Evolutionary conservation across 257 asterid species (phyloP).

Genomic region (Solanum piurae): DNA sequence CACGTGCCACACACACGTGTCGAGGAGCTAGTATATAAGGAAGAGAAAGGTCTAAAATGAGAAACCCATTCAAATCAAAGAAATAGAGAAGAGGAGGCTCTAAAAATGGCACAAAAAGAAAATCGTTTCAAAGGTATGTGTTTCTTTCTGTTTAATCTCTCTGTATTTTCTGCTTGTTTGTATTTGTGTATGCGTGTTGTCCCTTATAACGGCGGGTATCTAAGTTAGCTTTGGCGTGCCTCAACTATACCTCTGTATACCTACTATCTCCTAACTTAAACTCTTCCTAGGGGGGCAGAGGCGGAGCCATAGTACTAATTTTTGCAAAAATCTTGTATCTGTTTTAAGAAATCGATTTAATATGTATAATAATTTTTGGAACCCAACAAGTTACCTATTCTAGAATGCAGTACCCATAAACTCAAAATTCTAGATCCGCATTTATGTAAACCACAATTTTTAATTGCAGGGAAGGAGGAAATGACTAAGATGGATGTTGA

Average conservation of each 20-base stretch:
- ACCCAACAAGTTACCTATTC: neutral
- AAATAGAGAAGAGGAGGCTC: neutral
- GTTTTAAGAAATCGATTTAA: neutral
- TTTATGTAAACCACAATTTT: neutral
- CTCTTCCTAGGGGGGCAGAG: neutral
- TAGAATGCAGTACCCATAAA: neutral
- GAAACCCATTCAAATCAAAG: neutral
- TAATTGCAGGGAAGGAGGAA: neutral
- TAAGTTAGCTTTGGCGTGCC: neutral
- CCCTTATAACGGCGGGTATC: neutral
- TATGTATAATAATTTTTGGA: no score
- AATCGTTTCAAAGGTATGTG: neutral
- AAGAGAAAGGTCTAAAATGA: neutral
- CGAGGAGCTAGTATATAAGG: neutral
- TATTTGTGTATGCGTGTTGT: neutral
- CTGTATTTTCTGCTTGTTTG: neutral
- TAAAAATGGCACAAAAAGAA: neutral
- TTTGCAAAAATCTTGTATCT: neutral
- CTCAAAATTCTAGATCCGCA: neutral
- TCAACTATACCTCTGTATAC: neutral
- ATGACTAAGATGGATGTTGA: neutral
- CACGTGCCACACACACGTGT: no score
- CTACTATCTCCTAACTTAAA: neutral
- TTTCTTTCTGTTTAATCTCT: neutral
- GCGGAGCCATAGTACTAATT: neutral